Base-by-base conservation (phyloP, 306 rosid genomes). In the Senna tora region DNA sequence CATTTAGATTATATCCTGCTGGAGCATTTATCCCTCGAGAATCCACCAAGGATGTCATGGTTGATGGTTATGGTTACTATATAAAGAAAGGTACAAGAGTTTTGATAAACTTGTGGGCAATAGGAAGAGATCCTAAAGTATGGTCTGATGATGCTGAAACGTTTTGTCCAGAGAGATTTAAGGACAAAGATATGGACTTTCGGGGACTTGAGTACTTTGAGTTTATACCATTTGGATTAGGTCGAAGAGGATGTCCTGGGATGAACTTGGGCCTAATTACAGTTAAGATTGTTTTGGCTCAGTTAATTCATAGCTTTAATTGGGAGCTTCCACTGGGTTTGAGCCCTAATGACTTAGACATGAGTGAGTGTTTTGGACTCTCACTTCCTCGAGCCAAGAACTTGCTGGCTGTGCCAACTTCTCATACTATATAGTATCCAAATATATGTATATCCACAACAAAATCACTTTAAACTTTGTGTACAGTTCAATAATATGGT, bases 181-280 rank as follows among this genome's bases (percentile, higher is more conserved):
- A 5, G 0, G 0, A 77, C 12, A 9, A 4, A 2, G 19, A 73
- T 0, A 0, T 74, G 0, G 81, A 82, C 9, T 3, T 79, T 0
- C 4, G 10, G 7, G 86, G 86, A 9, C 56, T 43, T 2, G 83
- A 82, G n/a, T n/a, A n/a, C 19, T 85, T 74, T 14, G 7, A 79
- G 4, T 60, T 85, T 6, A 21, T 80, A 5, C 85, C 83, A 34
- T 83, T 86, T 53, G 90, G 87, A 39, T 75, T 80, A 0, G 84
- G 86, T 6, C 54, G 84, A 0, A 73, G 84, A 69, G 65, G 73
- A 0, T 85, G 89, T 6, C 84, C 82, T 0, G 84, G 84, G 17
- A 38, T 85, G 21, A 67, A 79, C 3, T 8, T 79, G 12, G 89
- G 84, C 7, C 30, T 76, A 10, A 65, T 41, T 8, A 54, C 69